Percentiles rank a stretch among this genome's conserved stretches.
These are phyloP conservation scores for Coemansia sp. DNA, from an alignment of 192 early-diverging fungal species.

Conservation along the genomic window DNA sequence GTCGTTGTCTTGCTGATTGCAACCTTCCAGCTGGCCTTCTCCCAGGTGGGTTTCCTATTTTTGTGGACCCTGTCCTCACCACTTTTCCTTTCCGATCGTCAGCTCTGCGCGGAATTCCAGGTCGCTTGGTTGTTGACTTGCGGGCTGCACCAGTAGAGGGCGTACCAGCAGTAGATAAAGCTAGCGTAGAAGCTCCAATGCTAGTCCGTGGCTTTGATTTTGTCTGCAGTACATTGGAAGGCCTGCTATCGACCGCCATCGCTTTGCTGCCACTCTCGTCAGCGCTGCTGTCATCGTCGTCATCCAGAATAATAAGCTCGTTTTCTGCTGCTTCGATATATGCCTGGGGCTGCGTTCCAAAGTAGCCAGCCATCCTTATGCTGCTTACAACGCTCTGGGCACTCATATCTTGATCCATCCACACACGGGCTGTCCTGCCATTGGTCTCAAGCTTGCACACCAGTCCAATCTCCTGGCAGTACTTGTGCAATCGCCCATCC, in stretches of 20 bases:
- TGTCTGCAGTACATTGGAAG: not conserved
- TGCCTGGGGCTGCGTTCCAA: not conserved
- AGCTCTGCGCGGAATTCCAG: too few relatives aligned
- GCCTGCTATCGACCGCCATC: constrained; percentile 3
- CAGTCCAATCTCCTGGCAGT: constrained; percentile 19
- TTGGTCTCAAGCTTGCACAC: constrained; percentile 14
- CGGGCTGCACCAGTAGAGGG: constrained; percentile 1
- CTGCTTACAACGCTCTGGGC: constrained; percentile 1
- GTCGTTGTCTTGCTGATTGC: not conserved
- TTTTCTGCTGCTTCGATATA: not conserved
- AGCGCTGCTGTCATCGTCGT: not conserved
- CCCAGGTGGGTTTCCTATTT: not conserved
- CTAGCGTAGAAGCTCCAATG: not conserved
- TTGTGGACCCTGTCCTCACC: not conserved
- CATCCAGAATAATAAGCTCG: constrained; percentile 16
- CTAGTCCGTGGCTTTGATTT: not conserved
- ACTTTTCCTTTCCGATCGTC: constrained; percentile 7
- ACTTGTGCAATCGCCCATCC: constrained; percentile 12
- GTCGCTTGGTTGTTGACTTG: constrained; percentile 10
- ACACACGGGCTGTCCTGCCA: constrained; percentile 8
- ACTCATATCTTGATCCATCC: constrained; percentile 13
- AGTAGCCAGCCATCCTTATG: constrained; percentile 7
- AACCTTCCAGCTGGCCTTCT: not conserved
- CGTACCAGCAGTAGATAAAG: not conserved
- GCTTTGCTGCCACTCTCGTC: constrained; percentile 5